Base-by-base conservation (phyloP, 1,284 basidiomycete genomes). In the Stereum hirsutum region DNA sequence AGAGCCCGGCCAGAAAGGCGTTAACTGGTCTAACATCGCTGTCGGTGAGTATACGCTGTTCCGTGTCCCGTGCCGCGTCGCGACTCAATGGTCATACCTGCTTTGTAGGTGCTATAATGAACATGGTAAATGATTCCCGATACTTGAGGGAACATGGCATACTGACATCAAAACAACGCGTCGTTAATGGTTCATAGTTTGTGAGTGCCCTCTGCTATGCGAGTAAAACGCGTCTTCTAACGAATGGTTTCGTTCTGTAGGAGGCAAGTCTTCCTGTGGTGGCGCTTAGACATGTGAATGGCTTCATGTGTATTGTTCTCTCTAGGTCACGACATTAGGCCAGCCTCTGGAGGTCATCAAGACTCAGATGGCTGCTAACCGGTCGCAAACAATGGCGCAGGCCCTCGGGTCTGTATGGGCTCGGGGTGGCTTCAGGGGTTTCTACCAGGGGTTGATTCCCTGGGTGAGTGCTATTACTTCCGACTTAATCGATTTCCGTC, bases 1-100 rank as follows among this genome's bases (percentile, higher is more conserved):
- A 59, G 84, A 86, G 68, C 88, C 89, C 45, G 89, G 88, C 52
- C 84, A 94, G 66, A 95, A 95, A 66, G 92, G 93, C 57, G 79
- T 97, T 59, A 94, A 79, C 68, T 99, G 93, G 93, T 94, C 91
- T 57, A 99, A 99, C 73, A 97, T 98, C 68, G 95, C 94, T 52
- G 90, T 99, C 65, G 94, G 94, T 87, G 62, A 65, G 68, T 69
- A 35, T 26, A 51, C 42, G 51, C 50, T 34, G 36, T n/a, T n/a
- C n/a, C n/a, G n/a, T n/a, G 43, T 49, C 46, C 48, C 47, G 41
- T 39, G 43, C 41, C 47, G 41, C 45, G 21, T 1, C n/a, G 15
- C 48, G 49, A 47, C 53, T 49, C 49, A 50, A 15, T 26, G 24
- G 39, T 41, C 49, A 53, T 42, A 51, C 46, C 44, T 14, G 12